Evolutionary conservation across 2,329 filamentous ascomycete species (phyloP), one percentile per base, ranked within the genome.

Genomic region (Colletotrichum abscissum): DNA sequence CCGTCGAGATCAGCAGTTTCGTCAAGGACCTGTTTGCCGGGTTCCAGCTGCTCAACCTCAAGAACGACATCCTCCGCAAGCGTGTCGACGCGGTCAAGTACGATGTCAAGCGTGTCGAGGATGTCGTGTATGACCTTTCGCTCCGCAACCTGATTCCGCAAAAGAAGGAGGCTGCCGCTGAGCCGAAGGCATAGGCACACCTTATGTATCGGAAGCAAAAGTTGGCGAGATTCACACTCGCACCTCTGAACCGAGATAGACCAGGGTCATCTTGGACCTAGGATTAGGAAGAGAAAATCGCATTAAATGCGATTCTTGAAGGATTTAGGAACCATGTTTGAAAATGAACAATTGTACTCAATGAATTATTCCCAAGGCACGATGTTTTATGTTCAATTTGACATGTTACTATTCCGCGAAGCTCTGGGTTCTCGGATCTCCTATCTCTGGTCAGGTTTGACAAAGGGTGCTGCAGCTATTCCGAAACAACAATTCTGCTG

Each of bases 1-100:
- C 97, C 22, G 88, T 98, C 67, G 92, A 94, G 81, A 98, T 98
- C 82, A 94, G 93, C 81, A 90, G 91, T 76, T 98, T 98, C 81
- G 92, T 98, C 86, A 98, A 98, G 86, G 95, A 98, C 80, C 85
- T 99, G 49, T 96, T 98, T 78, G 94, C 95, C 3, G 97, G 96
- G 19, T 99, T 99, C 85, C 97, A 98, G 88, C 91, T 98, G 77
- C 90, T 99, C 77, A 99, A 99, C 82, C 88, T 99, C 77, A 98
- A 98, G 88, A 99, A 99, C 79, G 97, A 99, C 82, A 92, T 92
- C 26, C 84, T 99, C 79, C 90, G 97, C 73, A 94, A 95, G 85
- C 90, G 95, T 75, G 95, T 94, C 69, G 97, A 99, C 84, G 93
- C 93, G 5, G 93, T 99, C 83, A 99, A 99, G 88, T 99, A 99